Percentiles rank a stretch among this genome's conserved stretches.
Evolutionary conservation across 805 yeast species (phyloP).

Genomic region (Komagataella pseudopastoris): DNA sequence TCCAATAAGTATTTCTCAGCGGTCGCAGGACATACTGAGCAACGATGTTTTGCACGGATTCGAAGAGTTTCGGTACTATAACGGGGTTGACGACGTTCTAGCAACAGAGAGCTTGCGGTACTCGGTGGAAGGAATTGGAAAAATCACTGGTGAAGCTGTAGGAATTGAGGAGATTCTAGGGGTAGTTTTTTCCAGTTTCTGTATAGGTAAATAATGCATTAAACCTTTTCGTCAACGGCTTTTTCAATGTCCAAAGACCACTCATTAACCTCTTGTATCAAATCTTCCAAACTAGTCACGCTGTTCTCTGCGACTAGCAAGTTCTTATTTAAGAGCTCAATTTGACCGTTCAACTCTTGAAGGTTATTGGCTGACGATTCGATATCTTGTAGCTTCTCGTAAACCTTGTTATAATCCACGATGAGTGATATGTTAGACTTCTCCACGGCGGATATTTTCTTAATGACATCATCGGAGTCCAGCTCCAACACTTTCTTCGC

Average conservation of each 20-base stretch:
- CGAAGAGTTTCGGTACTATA: constrained; percentile 40
- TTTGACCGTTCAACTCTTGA: not conserved
- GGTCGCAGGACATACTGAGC: constrained; percentile 63
- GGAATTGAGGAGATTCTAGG: constrained; percentile 88
- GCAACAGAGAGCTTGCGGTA: constrained; percentile 66
- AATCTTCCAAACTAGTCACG: not conserved
- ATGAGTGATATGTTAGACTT: constrained; percentile 1
- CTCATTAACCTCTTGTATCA: not conserved
- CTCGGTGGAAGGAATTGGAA: constrained; percentile 81
- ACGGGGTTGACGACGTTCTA: constrained; percentile 50
- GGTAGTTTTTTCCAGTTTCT: constrained; percentile 81
- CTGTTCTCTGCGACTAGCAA: not conserved
- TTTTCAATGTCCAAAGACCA: not conserved
- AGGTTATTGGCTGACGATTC: not conserved
- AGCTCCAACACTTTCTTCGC: constrained; percentile 1
- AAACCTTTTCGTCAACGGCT: not conserved
- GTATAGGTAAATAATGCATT: constrained; percentile 68
- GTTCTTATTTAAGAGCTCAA: not conserved
- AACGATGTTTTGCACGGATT: constrained; percentile 71
- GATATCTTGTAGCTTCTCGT: not conserved
- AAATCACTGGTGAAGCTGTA: constrained; percentile 78
- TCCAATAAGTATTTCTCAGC: constrained; percentile 59
- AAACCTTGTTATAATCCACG: not conserved
- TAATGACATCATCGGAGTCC: constrained; percentile 1
- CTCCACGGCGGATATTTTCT: constrained; percentile 1